Evolutionary conservation across 345 rosid genomes (phyloP).

Genomic region (Aquilaria yunnanensis): DNA sequence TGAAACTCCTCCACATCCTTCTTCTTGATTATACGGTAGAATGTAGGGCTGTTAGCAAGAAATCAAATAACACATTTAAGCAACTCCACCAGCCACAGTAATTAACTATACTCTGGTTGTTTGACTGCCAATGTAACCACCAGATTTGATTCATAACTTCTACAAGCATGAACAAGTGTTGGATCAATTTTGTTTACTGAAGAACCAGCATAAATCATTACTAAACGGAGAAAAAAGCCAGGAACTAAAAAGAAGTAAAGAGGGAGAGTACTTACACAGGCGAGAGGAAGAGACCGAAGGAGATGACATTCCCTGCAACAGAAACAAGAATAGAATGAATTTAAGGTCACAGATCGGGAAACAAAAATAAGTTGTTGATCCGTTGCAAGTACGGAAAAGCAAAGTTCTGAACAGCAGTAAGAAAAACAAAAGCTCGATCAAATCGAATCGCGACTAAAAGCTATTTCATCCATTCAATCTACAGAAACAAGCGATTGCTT

Average conservation of each 20-base stretch:
- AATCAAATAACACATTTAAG: background rate
- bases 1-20: conserved; percentile 42
- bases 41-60: conserved; percentile 8
- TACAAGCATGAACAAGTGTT: too few species aligned
- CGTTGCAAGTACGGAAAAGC: background rate
- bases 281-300: conserved; percentile 16
- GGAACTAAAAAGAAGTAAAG: background rate
- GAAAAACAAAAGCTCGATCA: too few species aligned
- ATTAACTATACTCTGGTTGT: background rate
- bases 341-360: background rate
- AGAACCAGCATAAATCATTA: too few species aligned
- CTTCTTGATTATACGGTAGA: conserved; percentile 4
- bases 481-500: too few species aligned
- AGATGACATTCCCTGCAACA: conserved; percentile 11
- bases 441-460: background rate
- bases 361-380: background rate
- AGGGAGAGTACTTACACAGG: conserved; percentile 10
- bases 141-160: too few species aligned
- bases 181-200: background rate
- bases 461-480: too few species aligned
- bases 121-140: too few species aligned
- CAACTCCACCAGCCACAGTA: background rate
- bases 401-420: background rate
- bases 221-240: too few species aligned
- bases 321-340: background rate